Evolutionary conservation across 805 yeast species (phyloP).

Genomic region (Metschnikowia colocasiae): DNA sequence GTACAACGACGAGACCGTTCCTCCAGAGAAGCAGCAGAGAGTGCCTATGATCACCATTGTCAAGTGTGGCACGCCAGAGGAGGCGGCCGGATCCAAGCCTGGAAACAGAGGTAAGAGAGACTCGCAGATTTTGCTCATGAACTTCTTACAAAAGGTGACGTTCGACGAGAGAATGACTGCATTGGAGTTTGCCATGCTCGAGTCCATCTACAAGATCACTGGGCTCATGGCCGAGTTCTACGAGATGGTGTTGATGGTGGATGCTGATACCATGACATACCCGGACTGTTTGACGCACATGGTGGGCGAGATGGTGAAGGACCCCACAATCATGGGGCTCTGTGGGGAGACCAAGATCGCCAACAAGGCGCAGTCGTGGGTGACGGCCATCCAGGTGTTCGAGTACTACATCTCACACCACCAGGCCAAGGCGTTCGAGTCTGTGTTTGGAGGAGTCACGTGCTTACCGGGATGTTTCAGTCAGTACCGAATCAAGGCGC

Average conservation of each 20-base stretch:
- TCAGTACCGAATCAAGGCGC: slow-evolving; percentile 86
- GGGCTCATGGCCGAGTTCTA: slow-evolving; percentile 82
- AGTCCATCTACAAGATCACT: slow-evolving; percentile 74
- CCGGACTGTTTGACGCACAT: slow-evolving; percentile 88
- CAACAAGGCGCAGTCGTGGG: slow-evolving; percentile 81
- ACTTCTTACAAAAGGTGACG: slow-evolving; percentile 80
- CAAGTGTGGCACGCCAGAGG: slow-evolving; percentile 85
- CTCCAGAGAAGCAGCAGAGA: slow-evolving; percentile 77
- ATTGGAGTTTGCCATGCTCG: slow-evolving; percentile 74
- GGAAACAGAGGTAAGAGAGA: slow-evolving; percentile 97
- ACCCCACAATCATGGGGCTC: slow-evolving; percentile 83
- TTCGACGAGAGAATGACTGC: slow-evolving; percentile 94
- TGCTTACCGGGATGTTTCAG: slow-evolving; percentile 95
- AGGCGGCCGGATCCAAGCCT: slow-evolving; percentile 61
- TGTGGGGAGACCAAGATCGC: slow-evolving; percentile 95
- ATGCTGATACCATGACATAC: slow-evolving; percentile 86
- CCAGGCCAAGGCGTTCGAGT: slow-evolving; percentile 90
- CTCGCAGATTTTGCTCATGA: slow-evolving; percentile 87
- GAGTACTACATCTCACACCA: slow-evolving; percentile 93
- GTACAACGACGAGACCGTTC: slow-evolving; percentile 72
- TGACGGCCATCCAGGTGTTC: slow-evolving; percentile 88
- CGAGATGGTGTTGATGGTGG: slow-evolving; percentile 86
- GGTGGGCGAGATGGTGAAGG: slow-evolving; percentile 84
- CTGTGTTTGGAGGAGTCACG: slow-evolving; percentile 92
- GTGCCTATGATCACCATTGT: slow-evolving; percentile 77